Conservation (phyloP, 2,329 filamentous ascomycete genomes). For the Cercospora beticola region DNA sequence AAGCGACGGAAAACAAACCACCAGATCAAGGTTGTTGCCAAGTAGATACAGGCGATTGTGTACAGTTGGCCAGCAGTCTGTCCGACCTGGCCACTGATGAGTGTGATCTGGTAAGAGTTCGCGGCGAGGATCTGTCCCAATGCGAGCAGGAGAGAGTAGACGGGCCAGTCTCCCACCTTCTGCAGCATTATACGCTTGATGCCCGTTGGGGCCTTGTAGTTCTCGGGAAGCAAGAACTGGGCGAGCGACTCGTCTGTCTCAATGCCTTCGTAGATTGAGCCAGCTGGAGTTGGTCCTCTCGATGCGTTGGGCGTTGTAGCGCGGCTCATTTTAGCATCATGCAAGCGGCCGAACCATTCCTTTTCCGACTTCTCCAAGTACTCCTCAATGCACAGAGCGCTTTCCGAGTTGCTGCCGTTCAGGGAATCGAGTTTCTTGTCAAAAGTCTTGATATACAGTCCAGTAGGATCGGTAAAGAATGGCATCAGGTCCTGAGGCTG, state of each 20-base stretch:
- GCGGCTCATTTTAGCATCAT: conserved; percentile 59
- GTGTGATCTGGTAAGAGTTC: conserved; percentile 67
- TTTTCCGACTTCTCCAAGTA: conserved; percentile 66
- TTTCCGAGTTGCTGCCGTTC: conserved; percentile 58
- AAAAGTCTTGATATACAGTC: conserved; percentile 60
- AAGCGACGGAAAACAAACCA: conserved; percentile 62
- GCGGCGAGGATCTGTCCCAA: conserved; percentile 64
- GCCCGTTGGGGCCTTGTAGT: conserved; percentile 58
- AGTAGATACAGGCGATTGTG: conserved; percentile 59
- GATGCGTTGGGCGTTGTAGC: conserved; percentile 38
- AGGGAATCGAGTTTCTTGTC: conserved; percentile 58
- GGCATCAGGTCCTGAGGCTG: conserved; percentile 66
- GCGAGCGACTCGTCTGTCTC: conserved; percentile 45
- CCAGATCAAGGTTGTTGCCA: conserved; percentile 60
- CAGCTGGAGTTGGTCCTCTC: conserved; percentile 38
- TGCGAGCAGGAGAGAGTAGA: conserved; percentile 62
- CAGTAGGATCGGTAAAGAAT: conserved; percentile 65
- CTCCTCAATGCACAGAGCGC: conserved; percentile 62
- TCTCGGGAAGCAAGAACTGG: conserved; percentile 57
- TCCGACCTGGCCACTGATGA: conserved; percentile 63
- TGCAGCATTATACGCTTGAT: conserved; percentile 56
- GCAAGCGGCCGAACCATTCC: conserved; percentile 62
- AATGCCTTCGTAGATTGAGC: conserved; percentile 45
- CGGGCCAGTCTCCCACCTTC: conserved; percentile 63
- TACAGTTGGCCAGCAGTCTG: conserved; percentile 61